Conservation (phyloP, 768 basidiomycete species). For the Coprinopsis marcescibilis region DNA sequence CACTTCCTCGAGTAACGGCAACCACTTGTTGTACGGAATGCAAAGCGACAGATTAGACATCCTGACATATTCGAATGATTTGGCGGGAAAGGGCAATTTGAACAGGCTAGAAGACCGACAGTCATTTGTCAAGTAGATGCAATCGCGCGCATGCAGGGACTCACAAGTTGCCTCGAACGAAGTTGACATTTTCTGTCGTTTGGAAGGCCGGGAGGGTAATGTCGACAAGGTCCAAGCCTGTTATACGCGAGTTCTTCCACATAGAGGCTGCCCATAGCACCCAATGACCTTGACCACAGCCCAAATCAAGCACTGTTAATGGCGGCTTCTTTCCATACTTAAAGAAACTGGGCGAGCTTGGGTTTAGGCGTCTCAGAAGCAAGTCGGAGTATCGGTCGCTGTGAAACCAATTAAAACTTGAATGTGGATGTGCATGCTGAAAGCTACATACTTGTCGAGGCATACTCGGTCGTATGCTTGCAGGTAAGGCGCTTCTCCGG, state of each 20-base stretch:
- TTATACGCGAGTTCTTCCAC: constrained; percentile 59
- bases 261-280: constrained; percentile 48
- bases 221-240: constrained; percentile 62
- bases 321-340: constrained; percentile 45
- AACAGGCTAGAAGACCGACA: constrained; percentile 29
- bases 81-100: constrained; percentile 57
- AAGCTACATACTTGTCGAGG: constrained; percentile 49
- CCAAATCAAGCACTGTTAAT: constrained; percentile 59
- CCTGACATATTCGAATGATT: constrained; percentile 66
- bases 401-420: constrained; percentile 12
- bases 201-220: constrained; percentile 33
- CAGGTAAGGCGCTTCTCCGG: constrained; percentile 51
- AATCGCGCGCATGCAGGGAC: constrained; percentile 21
- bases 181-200: constrained; percentile 37
- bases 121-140: constrained; percentile 4
- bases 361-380: constrained; percentile 51
- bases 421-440: constrained; percentile 2
- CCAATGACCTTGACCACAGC: constrained; percentile 74
- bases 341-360: constrained; percentile 57
- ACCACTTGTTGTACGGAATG: constrained; percentile 59
- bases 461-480: constrained; percentile 54
- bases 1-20: constrained; percentile 51
- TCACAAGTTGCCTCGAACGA: constrained; percentile 65
- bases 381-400: constrained; percentile 59
- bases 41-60: constrained; percentile 64